phyloP scores from a whole-genome alignment of 257 asterid genomes.

The Galeopsis tetrahit region DNA sequence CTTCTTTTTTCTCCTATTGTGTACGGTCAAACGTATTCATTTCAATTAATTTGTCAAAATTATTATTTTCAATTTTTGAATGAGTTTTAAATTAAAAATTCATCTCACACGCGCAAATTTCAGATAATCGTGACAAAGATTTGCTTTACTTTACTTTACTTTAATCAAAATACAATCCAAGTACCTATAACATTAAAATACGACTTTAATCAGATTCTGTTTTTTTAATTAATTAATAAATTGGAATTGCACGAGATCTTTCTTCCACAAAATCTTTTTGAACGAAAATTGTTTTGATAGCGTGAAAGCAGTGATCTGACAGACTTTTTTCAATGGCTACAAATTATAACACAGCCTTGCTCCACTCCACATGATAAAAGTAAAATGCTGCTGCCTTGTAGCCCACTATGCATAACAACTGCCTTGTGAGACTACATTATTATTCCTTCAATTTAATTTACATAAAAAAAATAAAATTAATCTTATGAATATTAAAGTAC shows the following conservation, averaged over 20 bases:
- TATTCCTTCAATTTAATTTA: background rate
- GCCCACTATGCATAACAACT: slow-evolving; percentile 28
- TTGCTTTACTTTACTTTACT: background rate
- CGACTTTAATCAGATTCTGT: slow-evolving; percentile 23
- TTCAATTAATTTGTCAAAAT: too few relatives aligned
- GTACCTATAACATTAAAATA: slow-evolving; percentile 22
- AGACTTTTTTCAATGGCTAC: slow-evolving; percentile 32
- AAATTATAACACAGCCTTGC: slow-evolving; percentile 20
- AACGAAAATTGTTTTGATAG: background rate
- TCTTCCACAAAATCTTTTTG: slow-evolving; percentile 36
- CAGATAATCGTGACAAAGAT: too few relatives aligned
- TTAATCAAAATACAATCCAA: slow-evolving; percentile 28
- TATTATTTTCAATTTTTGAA: too few relatives aligned
- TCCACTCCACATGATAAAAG: slow-evolving; percentile 32
- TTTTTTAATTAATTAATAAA: background rate
- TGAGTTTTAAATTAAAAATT: too few relatives aligned
- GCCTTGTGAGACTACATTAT: slow-evolving; percentile 23
- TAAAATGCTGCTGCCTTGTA: slow-evolving; percentile 28
- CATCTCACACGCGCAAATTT: too few relatives aligned
- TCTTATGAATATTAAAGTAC: slow-evolving; percentile 16
- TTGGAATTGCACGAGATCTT: slow-evolving; percentile 22
- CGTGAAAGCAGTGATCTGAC: slow-evolving; percentile 40
- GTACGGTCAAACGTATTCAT: too few relatives aligned
- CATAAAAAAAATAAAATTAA: background rate
- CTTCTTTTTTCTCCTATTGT: background rate